Evolutionary conservation across 2,329 filamentous ascomycete species (phyloP), one percentile per base, ranked within the genome.

Genomic region (Hortaea sp.): DNA sequence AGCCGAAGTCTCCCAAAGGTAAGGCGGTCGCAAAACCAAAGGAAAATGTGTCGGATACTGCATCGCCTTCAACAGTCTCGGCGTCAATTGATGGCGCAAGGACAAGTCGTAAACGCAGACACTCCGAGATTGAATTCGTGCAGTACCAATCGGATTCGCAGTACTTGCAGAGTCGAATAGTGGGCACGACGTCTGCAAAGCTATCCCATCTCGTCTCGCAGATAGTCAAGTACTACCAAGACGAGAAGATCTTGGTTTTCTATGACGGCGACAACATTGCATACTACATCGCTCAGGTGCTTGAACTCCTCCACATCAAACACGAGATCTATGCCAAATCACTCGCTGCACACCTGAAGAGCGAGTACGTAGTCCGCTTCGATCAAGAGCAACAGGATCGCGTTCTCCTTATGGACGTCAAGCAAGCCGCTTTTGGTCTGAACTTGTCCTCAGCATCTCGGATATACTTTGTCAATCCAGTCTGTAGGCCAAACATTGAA

Each of bases 231-330:
- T 73, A 89, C 50, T 79, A 92, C 44, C 65, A 73, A 1, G 67
- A 75, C 0, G 88, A 95, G 58, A 94, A 95, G 64, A 92, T 94
- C 3, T 79, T 95, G 44, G 77, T 95, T 7, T 97, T 97, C 63
- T 95, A 95, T 62, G 88, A 94, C 50, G 84, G 85, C 30, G 84
- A 92, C 49, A 90, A 94, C 55, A 76, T 85, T 2, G 89, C 88
- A 1, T 94, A 79, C 64, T 95, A 94, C 66, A 77, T 95, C 35
- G 85, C 87, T 0, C 82, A 88, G 59, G 80, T 84, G 29, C 74
- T 97, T 0, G 89, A 95, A 54, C 74, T 90, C 30, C 65, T 83
- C 1, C 73, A 77, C 6, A 66, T 82, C 41, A 73, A 78, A 31
- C 79, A 81, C 52, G 73, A 80, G 13, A 81, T 82, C 42, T 88